Percentiles rank a stretch among this genome's conserved stretches.
These are phyloP conservation scores for Talaromyces borbonicus DNA, from an alignment of 495 filamentous ascomycete species.

Conservation along the genomic window DNA sequence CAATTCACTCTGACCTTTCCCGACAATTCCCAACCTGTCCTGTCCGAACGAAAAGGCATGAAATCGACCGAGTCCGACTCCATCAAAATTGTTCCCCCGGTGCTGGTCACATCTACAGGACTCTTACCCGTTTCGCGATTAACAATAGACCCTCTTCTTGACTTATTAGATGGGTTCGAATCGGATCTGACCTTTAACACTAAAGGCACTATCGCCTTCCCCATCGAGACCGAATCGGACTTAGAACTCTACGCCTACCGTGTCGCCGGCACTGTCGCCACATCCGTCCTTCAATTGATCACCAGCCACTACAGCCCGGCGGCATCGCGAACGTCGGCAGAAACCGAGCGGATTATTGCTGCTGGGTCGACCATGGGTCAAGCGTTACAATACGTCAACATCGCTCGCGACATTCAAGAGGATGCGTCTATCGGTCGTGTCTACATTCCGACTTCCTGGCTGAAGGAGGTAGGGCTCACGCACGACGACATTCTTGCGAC, in stretches of 20 bases:
- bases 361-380: slow-evolving; percentile 43
- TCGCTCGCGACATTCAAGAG: slow-evolving; percentile 54
- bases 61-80: background rate
- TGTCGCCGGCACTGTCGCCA: slow-evolving; percentile 60
- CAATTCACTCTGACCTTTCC: slow-evolving; percentile 10
- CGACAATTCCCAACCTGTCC: background rate
- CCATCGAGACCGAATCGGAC: slow-evolving; percentile 44
- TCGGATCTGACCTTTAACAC: background rate
- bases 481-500: slow-evolving; percentile 40
- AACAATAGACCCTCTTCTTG: slow-evolving; percentile 35
- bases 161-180: background rate
- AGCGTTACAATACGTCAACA: slow-evolving; percentile 61
- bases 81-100: slow-evolving; percentile 12
- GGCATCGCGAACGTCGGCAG: background rate
- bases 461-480: slow-evolving; percentile 42
- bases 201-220: slow-evolving; percentile 21
- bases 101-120: slow-evolving; percentile 13
- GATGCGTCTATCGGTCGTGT: slow-evolving; percentile 52
- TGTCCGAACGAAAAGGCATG: background rate
- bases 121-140: slow-evolving; percentile 46
- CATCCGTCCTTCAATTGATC: slow-evolving; percentile 52
- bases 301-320: slow-evolving; percentile 41
- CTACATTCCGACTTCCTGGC: slow-evolving; percentile 53
- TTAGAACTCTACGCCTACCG: slow-evolving; percentile 46
- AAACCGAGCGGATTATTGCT: background rate